Percentiles rank a stretch among this genome's conserved stretches.
Conservation (phyloP, 2,329 filamentous ascomycete genomes). For the Trichoderma aggressivum region DNA sequence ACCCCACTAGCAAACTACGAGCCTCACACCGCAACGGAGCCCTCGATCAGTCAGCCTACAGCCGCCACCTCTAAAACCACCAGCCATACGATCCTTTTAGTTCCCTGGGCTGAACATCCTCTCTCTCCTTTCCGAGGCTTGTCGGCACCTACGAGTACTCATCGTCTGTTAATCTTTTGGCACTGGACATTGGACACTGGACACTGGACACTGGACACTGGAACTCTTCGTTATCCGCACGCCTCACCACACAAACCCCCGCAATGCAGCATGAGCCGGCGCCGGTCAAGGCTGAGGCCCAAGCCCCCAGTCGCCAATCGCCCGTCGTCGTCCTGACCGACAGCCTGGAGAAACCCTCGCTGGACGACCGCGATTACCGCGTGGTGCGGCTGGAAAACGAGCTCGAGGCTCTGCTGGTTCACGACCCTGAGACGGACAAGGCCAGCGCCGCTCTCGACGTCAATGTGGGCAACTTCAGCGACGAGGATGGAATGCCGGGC, state of each 20-base stretch:
- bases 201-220: background rate
- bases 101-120: conserved; percentile 3
- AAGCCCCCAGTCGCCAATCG: conserved; percentile 26
- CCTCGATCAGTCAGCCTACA: conserved; percentile 13
- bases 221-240: background rate
- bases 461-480: conserved; percentile 93
- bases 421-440: conserved; percentile 94
- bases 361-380: conserved; percentile 84
- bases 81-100: background rate
- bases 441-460: conserved; percentile 93
- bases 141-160: background rate
- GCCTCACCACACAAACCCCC: conserved; percentile 10
- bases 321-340: conserved; percentile 56
- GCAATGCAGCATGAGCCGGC: conserved; percentile 15
- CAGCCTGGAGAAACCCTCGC: conserved; percentile 72
- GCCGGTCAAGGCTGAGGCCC: conserved; percentile 15
- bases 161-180: background rate
- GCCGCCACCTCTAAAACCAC: conserved; percentile 9
- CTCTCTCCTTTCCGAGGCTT: background rate
- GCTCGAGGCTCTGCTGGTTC: conserved; percentile 86
- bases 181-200: background rate
- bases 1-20: background rate
- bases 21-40: conserved; percentile 16
- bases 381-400: conserved; percentile 83
- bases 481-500: conserved; percentile 84